Base-by-base conservation (phyloP, 1,139 yeast species). In the Suhomyces guaymorum region DNA sequence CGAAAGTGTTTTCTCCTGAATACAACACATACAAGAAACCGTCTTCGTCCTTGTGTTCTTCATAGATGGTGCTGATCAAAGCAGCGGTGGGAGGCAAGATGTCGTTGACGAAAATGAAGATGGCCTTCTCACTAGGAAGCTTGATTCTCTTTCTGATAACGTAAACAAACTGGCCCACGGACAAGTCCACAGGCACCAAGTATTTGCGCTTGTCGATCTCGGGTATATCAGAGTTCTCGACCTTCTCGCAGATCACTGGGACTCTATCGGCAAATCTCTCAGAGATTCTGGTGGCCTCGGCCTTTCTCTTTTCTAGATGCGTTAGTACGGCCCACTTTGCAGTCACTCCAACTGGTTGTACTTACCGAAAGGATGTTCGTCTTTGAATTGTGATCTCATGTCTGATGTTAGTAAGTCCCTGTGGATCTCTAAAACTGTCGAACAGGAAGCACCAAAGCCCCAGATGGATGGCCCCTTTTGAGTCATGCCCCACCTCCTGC, bases 61-160 rank as follows among this genome's bases (percentile, higher is more conserved):
- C 95, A 58, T 92, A 92, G 46, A 92, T 85, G 18, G 92, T 78
- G 51, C 95, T 84, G 90, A 92, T 89, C 52, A 92, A 77, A 17
- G 97, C 95, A 15, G 97, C 97, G 2, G 98, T 92, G 31, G 97
- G 97, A 15, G 98, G 98, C 52, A 92, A 75, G 41, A 92, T 90
- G 59, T 92, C 98, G 58, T 92, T 90, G 44, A 92, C 95, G 63
- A 92, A 92, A 49, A 92, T 89, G 63, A 92, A 92, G 49, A 92
- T 90, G 30, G 98, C 98, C 81, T 92, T 90, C 64, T 92, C 98
- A 26, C 96, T 87, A 29, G 97, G 96, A 47, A 92, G 77, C 72
- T 86, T 86, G 63, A 92, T 90, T 61, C 98, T 82, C 70, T 90
- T 89, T 65, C 98, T 82, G 53, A 92, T 88, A 42, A 92, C 98